A percentile compares a stretch with the other conserved stretches of the same genome.
Conservation (phyloP, 805 yeast genomes). For the Cephaloascus fragrans region DNA sequence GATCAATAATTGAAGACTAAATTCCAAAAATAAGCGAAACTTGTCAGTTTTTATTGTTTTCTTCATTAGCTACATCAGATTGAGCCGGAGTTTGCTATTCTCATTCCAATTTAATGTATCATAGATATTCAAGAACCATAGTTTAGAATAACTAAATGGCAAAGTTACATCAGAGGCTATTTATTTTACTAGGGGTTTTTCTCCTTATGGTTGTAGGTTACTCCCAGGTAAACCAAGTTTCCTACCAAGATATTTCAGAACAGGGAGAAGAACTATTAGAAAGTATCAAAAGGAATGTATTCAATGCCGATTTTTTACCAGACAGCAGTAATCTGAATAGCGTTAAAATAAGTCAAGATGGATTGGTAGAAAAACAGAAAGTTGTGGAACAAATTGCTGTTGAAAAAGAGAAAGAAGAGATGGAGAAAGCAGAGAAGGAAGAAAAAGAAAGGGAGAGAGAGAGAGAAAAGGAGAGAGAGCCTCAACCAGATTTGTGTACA, state of each 20-base stretch:
- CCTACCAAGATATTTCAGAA: not conserved
- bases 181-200: too few relatives aligned
- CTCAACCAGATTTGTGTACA: conserved; percentile 26
- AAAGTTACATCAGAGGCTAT: not conserved
- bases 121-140: too few relatives aligned
- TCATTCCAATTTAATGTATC: too few relatives aligned
- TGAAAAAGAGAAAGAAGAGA: not conserved
- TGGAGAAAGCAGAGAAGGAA: not conserved
- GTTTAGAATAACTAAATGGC: not conserved
- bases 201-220: not conserved
- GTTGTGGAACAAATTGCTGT: conserved; percentile 1
- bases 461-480: conserved; percentile 4
- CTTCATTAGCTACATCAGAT: too few relatives aligned
- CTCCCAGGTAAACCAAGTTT: not conserved
- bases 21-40: too few relatives aligned
- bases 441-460: conserved; percentile 3
- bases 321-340: too few relatives aligned
- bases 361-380: not conserved
- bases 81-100: too few relatives aligned
- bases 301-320: not conserved
- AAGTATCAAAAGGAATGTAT: not conserved
- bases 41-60: too few relatives aligned
- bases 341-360: too few relatives aligned
- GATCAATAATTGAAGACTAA: too few relatives aligned
- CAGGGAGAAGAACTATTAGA: not conserved